Base-by-base conservation (phyloP, 768 basidiomycete genomes). In the Xerocomus potaroensis region DNA sequence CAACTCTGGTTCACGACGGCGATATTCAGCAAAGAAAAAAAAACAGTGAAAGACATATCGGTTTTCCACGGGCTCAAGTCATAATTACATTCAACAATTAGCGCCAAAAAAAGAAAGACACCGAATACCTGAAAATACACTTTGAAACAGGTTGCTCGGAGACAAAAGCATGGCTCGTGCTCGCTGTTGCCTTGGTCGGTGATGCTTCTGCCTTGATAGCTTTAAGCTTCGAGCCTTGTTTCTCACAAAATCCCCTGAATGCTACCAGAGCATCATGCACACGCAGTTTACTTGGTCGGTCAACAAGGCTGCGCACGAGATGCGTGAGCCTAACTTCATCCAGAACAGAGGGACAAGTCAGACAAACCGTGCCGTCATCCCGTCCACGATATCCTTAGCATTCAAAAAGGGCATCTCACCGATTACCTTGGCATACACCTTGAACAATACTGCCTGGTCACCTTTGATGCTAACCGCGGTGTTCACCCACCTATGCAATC, bases 351-450 rank as follows among this genome's bases (percentile, higher is more conserved):
- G n/a, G 24, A 3, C 2, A 10, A 6, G 2, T 3, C 3, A 38
- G n/a, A 40, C 73, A 21, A 41, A 81, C 83, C 76, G 71, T 32
- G 50, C 53, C 1, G 72, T 59, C 78, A 87, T 80, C 57, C 80
- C 80, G 14, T 74, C 73, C 1, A 77, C 72, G 10, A 81, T 60
- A 48, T 85, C 84, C 2, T 48, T 41, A 6, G 64, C 74, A 9
- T 68, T 63, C 38, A 86, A 53, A 55, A 73, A 84, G 1, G 83
- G 81, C 81, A 87, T 81, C 39, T 72, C 53, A 31, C 70, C 69
- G 11, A 78, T 26, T 10, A 77, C 54, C 49, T 76, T 75, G 31
- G 46, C 37, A 59, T 77, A 81, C 19, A 77, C 55, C 33, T 66
- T 74, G 12, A 60, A 38, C 37, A 81, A 49, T 5, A 76, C 39